Conservation (phyloP, 495 filamentous ascomycete genomes). For the Talaromyces proteolyticus region DNA sequence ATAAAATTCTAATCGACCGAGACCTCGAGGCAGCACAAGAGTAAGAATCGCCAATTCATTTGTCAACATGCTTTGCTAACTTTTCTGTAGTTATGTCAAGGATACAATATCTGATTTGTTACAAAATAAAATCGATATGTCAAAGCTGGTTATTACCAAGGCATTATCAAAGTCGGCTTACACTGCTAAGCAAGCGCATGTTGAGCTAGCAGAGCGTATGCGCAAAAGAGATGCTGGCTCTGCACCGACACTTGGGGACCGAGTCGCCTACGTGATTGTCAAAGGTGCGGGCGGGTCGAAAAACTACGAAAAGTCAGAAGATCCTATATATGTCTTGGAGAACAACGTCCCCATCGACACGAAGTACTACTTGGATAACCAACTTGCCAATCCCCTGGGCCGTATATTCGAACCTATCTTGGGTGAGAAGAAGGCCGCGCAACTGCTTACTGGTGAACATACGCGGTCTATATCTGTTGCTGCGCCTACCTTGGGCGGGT, state of each 20-base stretch:
- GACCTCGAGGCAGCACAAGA: slow-evolving; percentile 87
- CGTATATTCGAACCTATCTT: slow-evolving; percentile 98
- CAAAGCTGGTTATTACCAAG: slow-evolving; percentile 98
- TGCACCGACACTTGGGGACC: slow-evolving; percentile 89
- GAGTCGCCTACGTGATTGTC: slow-evolving; percentile 97
- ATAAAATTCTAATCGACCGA: slow-evolving; percentile 91
- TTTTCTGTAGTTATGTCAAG: slow-evolving; percentile 78
- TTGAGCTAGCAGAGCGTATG: slow-evolving; percentile 92
- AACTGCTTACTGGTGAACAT: slow-evolving; percentile 82
- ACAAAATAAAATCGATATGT: slow-evolving; percentile 98
- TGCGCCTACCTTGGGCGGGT: slow-evolving; percentile 79
- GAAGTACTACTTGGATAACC: slow-evolving; percentile 98
- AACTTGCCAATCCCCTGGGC: slow-evolving; percentile 87
- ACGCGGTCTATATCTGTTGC: slow-evolving; percentile 88
- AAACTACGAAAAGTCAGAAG: slow-evolving; percentile 93
- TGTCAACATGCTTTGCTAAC: slow-evolving; percentile 6
- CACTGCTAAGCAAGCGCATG: slow-evolving; percentile 85
- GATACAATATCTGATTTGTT: slow-evolving; percentile 90
- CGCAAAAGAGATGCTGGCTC: slow-evolving; percentile 92
- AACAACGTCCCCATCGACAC: slow-evolving; percentile 98
- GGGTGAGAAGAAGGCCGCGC: slow-evolving; percentile 80
- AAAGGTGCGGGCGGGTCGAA: slow-evolving; percentile 83
- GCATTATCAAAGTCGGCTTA: slow-evolving; percentile 83
- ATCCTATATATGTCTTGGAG: slow-evolving; percentile 94
- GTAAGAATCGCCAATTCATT: slow-evolving; percentile 36